Evolutionary conservation across 2,329 filamentous ascomycete genomes (phyloP).

Genomic region (Knufia fluminis): DNA sequence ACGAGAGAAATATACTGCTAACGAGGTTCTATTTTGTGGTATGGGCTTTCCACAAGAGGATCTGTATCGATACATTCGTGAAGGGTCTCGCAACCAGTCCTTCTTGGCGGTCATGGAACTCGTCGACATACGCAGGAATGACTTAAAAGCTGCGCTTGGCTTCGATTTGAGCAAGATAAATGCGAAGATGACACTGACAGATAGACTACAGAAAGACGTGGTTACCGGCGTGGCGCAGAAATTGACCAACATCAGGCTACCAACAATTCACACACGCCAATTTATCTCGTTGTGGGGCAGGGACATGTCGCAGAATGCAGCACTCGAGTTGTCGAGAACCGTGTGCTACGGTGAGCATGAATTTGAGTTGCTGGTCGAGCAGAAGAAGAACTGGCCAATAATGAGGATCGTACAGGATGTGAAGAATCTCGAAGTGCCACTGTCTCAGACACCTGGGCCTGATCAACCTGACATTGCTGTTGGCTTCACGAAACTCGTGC

Average conservation of each 20-base stretch:
- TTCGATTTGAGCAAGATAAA: background rate
- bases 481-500: too few relatives aligned
- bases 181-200: too few relatives aligned
- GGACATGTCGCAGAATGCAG: background rate
- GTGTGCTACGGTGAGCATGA: background rate
- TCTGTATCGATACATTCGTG: too few relatives aligned
- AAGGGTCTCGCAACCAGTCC: too few relatives aligned
- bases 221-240: background rate
- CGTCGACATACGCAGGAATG: background rate
- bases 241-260: background rate
- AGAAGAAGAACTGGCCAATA: background rate
- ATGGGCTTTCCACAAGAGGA: too few relatives aligned
- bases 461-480: too few relatives aligned
- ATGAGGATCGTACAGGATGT: too few relatives aligned
- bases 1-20: too few relatives aligned
- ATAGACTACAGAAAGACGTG: background rate
- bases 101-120: background rate
- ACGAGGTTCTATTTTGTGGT: background rate
- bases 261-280: background rate
- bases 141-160: background rate
- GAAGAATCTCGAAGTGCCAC: too few relatives aligned
- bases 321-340: background rate
- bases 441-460: too few relatives aligned
- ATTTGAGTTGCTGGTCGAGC: background rate
- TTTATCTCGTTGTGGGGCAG: background rate